A percentile compares a stretch with the other conserved stretches of the same genome.
Evolutionary conservation across 139 green algal species (phyloP).

Genomic region (Closterium sp.): DNA sequence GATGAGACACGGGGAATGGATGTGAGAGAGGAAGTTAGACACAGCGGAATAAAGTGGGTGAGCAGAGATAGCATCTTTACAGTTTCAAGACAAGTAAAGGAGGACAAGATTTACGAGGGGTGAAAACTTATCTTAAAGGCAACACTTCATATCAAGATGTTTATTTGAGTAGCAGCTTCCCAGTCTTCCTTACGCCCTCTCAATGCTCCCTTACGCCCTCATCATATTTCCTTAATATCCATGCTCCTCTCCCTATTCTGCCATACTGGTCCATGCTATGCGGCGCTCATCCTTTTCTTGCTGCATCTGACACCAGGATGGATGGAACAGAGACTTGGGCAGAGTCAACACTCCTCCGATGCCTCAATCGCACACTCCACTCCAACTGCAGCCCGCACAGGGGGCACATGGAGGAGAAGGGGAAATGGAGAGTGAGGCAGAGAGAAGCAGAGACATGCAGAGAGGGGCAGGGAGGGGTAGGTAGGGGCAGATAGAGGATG

Average conservation of each 20-base stretch:
- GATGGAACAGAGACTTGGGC: slow-evolving; percentile 17
- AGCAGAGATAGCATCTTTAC: neutral
- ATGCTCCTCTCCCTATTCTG: too few relatives aligned
- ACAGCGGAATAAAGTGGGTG: neutral
- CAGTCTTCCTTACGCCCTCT: neutral
- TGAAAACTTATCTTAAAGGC: neutral
- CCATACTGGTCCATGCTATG: too few relatives aligned
- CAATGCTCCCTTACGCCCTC: neutral
- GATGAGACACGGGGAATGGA: too few relatives aligned
- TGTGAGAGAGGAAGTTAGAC: neutral
- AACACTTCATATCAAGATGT: too few relatives aligned
- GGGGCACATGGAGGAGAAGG: neutral
- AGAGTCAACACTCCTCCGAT: slow-evolving; percentile 16
- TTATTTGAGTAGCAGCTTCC: too few relatives aligned
- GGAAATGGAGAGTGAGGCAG: neutral
- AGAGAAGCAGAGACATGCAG: neutral
- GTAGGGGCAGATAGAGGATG: too few relatives aligned
- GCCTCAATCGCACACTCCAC: slow-evolving; percentile 21
- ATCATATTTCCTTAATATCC: too few relatives aligned
- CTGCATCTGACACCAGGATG: neutral
- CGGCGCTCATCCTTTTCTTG: neutral
- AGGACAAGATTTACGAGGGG: neutral
- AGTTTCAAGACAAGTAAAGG: too few relatives aligned
- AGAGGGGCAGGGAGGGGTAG: too few relatives aligned
- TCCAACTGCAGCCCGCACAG: slow-evolving; percentile 14